These are phyloP conservation scores for Capillidium heterosporum DNA, from an alignment of 371 early-diverging fungal species.

Conservation along the genomic window DNA sequence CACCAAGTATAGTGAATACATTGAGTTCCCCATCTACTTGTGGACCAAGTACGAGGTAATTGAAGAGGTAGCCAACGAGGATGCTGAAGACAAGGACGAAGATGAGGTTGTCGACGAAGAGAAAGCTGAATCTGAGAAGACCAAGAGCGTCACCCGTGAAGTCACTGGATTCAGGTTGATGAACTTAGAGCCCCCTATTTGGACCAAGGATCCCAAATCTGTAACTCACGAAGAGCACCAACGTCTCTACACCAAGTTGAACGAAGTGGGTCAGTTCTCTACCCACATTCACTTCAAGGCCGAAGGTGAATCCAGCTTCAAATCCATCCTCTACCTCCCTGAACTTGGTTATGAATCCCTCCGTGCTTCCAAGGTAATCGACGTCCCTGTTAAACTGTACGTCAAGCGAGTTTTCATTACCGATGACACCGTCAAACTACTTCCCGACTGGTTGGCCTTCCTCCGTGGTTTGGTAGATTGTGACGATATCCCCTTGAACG, in stretches of 20 bases:
- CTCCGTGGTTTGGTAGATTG: constrained; percentile 75
- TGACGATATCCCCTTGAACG: constrained; percentile 87
- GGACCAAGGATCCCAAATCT: constrained; percentile 69
- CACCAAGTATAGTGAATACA: constrained; percentile 77
- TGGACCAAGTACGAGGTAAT: constrained; percentile 33
- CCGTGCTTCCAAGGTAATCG: constrained; percentile 31
- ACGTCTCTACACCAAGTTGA: constrained; percentile 65
- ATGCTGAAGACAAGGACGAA: constrained; percentile 14
- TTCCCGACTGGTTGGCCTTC: constrained; percentile 55
- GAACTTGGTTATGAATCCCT: constrained; percentile 40
- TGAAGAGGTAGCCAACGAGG: constrained; percentile 14
- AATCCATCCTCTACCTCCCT: constrained; percentile 72
- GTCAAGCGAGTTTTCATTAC: constrained; percentile 91
- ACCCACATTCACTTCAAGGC: constrained; percentile 59
- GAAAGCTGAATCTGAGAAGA: constrained; percentile 28
- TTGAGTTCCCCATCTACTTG: constrained; percentile 83
- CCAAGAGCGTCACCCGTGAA: constrained; percentile 23
- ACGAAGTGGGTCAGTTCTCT: constrained; percentile 41
- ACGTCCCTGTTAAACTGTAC: constrained; percentile 67
- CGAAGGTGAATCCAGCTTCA: constrained; percentile 80
- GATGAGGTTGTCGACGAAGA: constrained; percentile 16
- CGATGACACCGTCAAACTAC: constrained; percentile 56
- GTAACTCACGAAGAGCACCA: constrained; percentile 61
- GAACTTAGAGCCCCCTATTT: constrained; percentile 78
- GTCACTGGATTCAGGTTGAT: constrained; percentile 39